phyloP scores from a whole-genome alignment of 257 asterid genomes.

The Misopates orontium region DNA sequence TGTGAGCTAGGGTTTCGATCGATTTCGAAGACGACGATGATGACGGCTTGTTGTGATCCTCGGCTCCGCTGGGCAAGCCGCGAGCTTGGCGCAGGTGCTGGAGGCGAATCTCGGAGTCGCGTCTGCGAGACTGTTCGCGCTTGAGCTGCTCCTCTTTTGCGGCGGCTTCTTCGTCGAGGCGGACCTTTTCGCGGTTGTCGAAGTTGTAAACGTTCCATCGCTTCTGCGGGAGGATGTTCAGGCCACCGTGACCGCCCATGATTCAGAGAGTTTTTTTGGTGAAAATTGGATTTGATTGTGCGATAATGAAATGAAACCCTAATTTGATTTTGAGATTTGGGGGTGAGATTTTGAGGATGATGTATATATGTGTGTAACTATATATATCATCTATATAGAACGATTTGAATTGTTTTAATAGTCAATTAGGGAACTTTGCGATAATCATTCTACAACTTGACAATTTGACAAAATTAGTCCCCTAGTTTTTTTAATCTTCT shows the following conservation, averaged over 20 bases:
- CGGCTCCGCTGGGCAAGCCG: slow-evolving; percentile 42
- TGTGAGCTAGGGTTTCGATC: neutral
- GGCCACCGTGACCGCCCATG: slow-evolving; percentile 99
- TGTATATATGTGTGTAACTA: no score
- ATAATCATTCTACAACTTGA: no score
- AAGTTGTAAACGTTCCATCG: slow-evolving; percentile 95
- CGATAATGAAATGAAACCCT: no score
- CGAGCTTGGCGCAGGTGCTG: slow-evolving; percentile 86
- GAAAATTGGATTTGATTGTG: no score
- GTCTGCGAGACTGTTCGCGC: slow-evolving; percentile 76
- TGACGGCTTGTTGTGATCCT: slow-evolving; percentile 28
- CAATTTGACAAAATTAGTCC: no score
- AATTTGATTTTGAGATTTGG: no score
- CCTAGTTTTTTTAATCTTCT: no score
- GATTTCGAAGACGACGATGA: slow-evolving; percentile 26
- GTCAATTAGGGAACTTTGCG: no score
- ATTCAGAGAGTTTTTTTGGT: neutral
- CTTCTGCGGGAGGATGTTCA: slow-evolving; percentile 94
- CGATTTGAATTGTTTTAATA: no score
- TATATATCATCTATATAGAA: no score
- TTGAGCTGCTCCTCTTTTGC: slow-evolving; percentile 88
- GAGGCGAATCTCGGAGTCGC: slow-evolving; percentile 70
- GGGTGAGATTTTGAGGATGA: no score
- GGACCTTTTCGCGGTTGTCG: slow-evolving; percentile 92
- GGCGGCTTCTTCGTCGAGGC: slow-evolving; percentile 88